Conservation (phyloP, 176 grass and related monocot species). For the Pontederia paniculata region DNA sequence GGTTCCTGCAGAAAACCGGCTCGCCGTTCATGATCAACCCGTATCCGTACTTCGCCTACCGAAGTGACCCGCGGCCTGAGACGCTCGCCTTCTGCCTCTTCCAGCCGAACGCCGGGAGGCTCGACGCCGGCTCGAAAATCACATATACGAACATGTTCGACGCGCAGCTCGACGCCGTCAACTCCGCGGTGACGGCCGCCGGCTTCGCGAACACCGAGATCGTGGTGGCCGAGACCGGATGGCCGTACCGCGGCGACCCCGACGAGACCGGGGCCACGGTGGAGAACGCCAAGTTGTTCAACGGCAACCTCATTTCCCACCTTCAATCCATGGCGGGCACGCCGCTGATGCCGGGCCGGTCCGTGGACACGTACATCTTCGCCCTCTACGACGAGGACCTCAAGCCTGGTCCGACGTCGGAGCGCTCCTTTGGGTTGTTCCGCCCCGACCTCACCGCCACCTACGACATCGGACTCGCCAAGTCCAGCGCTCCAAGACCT, state of each 20-base stretch:
- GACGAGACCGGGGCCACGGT: slow-evolving; percentile 46
- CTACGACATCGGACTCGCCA: slow-evolving; percentile 57
- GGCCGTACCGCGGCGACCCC: slow-evolving; percentile 63
- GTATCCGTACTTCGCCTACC: slow-evolving; percentile 97
- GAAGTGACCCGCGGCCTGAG: slow-evolving; percentile 57
- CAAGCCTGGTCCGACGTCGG: slow-evolving; percentile 67
- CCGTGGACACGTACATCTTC: slow-evolving; percentile 89
- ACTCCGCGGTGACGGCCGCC: slow-evolving; percentile 37
- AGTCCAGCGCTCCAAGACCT: not conserved
- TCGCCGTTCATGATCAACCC: slow-evolving; percentile 94
- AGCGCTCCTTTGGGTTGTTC: slow-evolving; percentile 81
- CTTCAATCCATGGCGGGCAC: slow-evolving; percentile 65
- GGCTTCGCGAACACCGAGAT: slow-evolving; percentile 53
- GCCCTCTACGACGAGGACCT: slow-evolving; percentile 96
- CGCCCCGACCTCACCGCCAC: slow-evolving; percentile 55
- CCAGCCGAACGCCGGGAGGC: slow-evolving; percentile 68
- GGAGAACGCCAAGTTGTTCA: slow-evolving; percentile 70
- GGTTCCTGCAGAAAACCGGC: slow-evolving; percentile 54
- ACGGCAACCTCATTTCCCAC: slow-evolving; percentile 53
- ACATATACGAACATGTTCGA: slow-evolving; percentile 99
- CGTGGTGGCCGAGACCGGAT: slow-evolving; percentile 93
- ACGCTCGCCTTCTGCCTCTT: slow-evolving; percentile 95
- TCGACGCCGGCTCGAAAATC: slow-evolving; percentile 50
- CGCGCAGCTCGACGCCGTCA: slow-evolving; percentile 84
- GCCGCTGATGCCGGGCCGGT: slow-evolving; percentile 58